phyloP scores from a whole-genome alignment of 2,329 filamentous ascomycete genomes.

The Penicillium sp. region DNA sequence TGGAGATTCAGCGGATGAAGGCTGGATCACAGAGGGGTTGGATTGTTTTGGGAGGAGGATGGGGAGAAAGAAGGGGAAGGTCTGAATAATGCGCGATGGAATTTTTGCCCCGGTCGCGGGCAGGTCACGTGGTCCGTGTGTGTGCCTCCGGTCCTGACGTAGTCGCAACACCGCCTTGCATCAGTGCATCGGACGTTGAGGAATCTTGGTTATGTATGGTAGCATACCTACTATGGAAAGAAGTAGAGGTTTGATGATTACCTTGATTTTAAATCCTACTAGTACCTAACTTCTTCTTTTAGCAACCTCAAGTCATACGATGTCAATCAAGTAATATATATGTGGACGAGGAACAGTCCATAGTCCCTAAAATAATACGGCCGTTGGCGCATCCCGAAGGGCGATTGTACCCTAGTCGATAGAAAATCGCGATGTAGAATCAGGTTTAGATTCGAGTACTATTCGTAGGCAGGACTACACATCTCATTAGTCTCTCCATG shows the following conservation, averaged over 20 bases:
- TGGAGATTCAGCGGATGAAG: slow-evolving; percentile 23
- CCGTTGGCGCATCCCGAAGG: background rate
- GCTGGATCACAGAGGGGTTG: slow-evolving; percentile 26
- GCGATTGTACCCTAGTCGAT: background rate
- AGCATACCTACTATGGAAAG: too few relatives aligned
- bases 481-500: background rate
- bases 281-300: too few relatives aligned
- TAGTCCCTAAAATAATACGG: background rate
- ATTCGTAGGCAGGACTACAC: background rate
- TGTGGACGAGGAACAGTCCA: background rate
- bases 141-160: slow-evolving; percentile 26
- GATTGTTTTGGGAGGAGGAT: slow-evolving; percentile 27
- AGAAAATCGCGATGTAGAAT: background rate
- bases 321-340: background rate
- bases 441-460: too few relatives aligned
- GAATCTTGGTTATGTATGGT: background rate
- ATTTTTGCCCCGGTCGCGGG: slow-evolving; percentile 32
- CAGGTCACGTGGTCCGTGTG: slow-evolving; percentile 24
- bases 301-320: too few relatives aligned
- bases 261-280: too few relatives aligned
- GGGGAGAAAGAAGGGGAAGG: slow-evolving; percentile 29
- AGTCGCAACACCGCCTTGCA: slow-evolving; percentile 14
- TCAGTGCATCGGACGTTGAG: background rate
- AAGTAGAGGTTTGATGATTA: too few relatives aligned
- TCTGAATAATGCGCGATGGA: slow-evolving; percentile 33